A percentile compares a stretch with the other conserved stretches of the same genome.
Conservation (phyloP, 2,329 filamentous ascomycete species). For the Aspergillus oerlinghausenensis region DNA sequence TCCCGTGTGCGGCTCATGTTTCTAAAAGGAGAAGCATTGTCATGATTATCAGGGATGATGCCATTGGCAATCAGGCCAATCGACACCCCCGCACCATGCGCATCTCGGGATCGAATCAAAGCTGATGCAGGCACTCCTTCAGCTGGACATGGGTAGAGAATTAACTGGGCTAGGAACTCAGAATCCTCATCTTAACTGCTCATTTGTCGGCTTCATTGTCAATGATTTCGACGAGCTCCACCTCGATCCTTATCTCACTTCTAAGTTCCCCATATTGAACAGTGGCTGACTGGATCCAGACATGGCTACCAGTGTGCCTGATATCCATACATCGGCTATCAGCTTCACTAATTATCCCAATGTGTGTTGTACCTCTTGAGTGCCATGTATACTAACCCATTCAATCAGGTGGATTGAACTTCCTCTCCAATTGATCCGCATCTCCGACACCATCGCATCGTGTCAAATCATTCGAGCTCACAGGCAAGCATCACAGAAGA, state of each 20-base stretch:
- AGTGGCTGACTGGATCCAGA: not conserved
- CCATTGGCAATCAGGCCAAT: constrained; percentile 3
- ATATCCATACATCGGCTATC: not conserved
- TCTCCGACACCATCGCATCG: constrained; percentile 2
- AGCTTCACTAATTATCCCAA: constrained; percentile 1
- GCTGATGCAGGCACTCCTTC: constrained; percentile 3
- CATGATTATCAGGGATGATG: not conserved
- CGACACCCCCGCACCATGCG: constrained; percentile 10
- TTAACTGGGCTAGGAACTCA: not conserved
- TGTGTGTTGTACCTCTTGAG: not conserved
- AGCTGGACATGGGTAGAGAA: constrained; percentile 13
- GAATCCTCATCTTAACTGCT: not conserved
- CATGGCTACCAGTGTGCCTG: not conserved
- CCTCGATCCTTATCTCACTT: not conserved
- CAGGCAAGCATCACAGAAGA: constrained; percentile 2
- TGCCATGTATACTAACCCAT: constrained; percentile 4
- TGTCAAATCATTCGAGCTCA: constrained; percentile 10
- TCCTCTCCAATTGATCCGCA: constrained; percentile 3
- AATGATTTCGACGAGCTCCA: not conserved
- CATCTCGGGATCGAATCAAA: constrained; percentile 10
- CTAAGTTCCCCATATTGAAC: not conserved
- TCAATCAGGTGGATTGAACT: not conserved
- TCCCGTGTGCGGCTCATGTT: constrained; percentile 3
- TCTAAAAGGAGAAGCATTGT: constrained; percentile 4
- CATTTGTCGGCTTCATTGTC: not conserved